Conservation (phyloP, 2,329 filamentous ascomycete species). For the Daldinia sp. region DNA sequence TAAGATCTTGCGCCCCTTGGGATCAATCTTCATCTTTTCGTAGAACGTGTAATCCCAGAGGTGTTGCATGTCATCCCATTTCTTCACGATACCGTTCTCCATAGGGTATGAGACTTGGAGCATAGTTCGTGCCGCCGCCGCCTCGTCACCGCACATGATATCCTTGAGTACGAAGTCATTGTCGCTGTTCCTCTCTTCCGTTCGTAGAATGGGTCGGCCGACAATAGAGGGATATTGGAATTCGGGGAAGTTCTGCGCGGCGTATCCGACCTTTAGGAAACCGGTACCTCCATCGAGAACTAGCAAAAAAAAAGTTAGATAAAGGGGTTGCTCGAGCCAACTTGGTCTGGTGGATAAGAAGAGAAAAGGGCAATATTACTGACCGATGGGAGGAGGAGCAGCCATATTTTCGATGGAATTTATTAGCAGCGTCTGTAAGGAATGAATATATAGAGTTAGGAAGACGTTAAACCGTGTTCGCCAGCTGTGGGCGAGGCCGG, state of each 20-base stretch:
- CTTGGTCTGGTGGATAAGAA: neutral
- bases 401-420: conserved; percentile 55
- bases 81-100: conserved; percentile 99
- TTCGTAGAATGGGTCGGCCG: conserved; percentile 94
- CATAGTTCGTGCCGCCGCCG: conserved; percentile 93
- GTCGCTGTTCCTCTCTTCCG: conserved; percentile 78
- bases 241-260: conserved; percentile 98
- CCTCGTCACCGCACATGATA: conserved; percentile 99
- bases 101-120: conserved; percentile 99
- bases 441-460: neutral
- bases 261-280: conserved; percentile 99
- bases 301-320: conserved; percentile 51
- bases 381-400: conserved; percentile 62
- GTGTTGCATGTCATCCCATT: conserved; percentile 99
- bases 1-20: conserved; percentile 93
- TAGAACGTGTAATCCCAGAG: conserved; percentile 99
- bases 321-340: conserved; percentile 1
- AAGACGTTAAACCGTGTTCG: conserved; percentile 12
- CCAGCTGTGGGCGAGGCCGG: conserved; percentile 24
- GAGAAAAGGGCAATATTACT: conserved; percentile 39
- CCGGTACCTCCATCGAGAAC: conserved; percentile 99
- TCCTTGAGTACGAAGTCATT: conserved; percentile 85
- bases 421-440: neutral
- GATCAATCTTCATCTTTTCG: conserved; percentile 95
- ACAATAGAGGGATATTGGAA: conserved; percentile 99